These are phyloP conservation scores for Lactarius tabidus DNA, from an alignment of 768 basidiomycete genomes.

Conservation along the genomic window DNA sequence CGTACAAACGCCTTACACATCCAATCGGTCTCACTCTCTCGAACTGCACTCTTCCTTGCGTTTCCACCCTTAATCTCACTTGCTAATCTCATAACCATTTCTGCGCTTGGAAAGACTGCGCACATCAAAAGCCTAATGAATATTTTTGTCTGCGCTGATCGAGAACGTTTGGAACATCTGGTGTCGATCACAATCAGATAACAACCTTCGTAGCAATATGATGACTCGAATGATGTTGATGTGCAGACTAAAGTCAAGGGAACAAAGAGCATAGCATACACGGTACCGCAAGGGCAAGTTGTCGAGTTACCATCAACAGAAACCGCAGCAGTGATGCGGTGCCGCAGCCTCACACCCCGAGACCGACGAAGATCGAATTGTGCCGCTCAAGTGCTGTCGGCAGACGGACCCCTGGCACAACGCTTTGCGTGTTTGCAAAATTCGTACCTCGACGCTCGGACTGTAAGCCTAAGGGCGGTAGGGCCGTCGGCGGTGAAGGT, in stretches of 20 bases:
- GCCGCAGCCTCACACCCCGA: constrained; percentile 16
- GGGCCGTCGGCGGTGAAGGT: constrained; percentile 17
- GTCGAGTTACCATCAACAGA: too few species aligned
- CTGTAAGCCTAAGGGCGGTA: constrained; percentile 17
- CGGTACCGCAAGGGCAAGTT: too few species aligned
- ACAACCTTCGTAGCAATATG: background rate
- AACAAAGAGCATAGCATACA: background rate
- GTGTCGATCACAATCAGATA: background rate
- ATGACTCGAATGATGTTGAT: background rate
- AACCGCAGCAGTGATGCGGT: background rate
- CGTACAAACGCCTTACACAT: background rate
- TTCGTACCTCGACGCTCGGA: background rate
- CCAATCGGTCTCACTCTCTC: background rate
- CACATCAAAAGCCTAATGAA: background rate
- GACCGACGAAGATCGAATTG: constrained; percentile 24
- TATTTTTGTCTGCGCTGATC: background rate
- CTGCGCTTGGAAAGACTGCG: background rate
- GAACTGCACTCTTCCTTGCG: background rate
- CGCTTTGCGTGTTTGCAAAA: background rate
- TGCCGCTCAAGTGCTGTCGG: constrained; percentile 26
- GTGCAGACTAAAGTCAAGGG: background rate
- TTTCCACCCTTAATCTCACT: background rate
- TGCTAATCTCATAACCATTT: background rate
- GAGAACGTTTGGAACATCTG: background rate
- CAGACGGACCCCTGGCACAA: constrained; percentile 24